Evolutionary conservation across 2,329 filamentous ascomycete genomes (phyloP).

Genomic region (Teratosphaeria destructans): DNA sequence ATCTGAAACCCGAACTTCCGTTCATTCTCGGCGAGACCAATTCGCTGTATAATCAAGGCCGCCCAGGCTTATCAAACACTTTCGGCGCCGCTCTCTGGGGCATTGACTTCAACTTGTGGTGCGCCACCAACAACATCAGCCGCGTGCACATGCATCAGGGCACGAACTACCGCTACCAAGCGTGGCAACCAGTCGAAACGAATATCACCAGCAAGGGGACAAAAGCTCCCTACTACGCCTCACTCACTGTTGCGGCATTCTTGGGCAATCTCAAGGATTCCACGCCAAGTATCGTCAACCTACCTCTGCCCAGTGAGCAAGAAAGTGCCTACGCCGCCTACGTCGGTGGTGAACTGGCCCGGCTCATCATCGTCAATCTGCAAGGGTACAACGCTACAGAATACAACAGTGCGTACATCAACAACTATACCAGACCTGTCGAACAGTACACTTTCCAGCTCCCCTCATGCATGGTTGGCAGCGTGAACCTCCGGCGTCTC

Average conservation of each 20-base stretch:
- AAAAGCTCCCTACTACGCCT: constrained; percentile 55
- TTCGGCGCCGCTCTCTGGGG: constrained; percentile 58
- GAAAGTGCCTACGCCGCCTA: constrained; percentile 50
- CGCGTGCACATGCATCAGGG: constrained; percentile 56
- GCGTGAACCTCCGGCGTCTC: constrained; percentile 38
- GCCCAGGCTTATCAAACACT: constrained; percentile 51
- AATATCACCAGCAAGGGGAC: constrained; percentile 43
- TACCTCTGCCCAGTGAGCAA: constrained; percentile 32
- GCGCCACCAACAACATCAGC: constrained; percentile 45
- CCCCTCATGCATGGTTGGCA: constrained; percentile 15
- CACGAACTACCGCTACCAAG: constrained; percentile 50
- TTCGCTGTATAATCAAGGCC: constrained; percentile 52
- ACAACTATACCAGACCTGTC: constrained; percentile 25
- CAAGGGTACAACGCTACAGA: constrained; percentile 42
- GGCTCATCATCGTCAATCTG: constrained; percentile 49
- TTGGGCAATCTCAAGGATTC: constrained; percentile 32
- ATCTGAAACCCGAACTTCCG: constrained; percentile 29
- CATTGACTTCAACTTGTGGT: constrained; percentile 51
- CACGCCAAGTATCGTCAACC: constrained; percentile 37
- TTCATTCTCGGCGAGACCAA: constrained; percentile 54
- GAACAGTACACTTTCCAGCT: constrained; percentile 36
- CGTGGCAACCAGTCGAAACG: constrained; percentile 51
- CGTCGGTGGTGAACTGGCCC: constrained; percentile 32
- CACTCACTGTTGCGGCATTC: constrained; percentile 48
- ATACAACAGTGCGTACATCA: constrained; percentile 33